Percentiles rank a stretch among this genome's conserved stretches.
Conservation (phyloP, 352 stramenopile species). For the Pythium brassicae region DNA sequence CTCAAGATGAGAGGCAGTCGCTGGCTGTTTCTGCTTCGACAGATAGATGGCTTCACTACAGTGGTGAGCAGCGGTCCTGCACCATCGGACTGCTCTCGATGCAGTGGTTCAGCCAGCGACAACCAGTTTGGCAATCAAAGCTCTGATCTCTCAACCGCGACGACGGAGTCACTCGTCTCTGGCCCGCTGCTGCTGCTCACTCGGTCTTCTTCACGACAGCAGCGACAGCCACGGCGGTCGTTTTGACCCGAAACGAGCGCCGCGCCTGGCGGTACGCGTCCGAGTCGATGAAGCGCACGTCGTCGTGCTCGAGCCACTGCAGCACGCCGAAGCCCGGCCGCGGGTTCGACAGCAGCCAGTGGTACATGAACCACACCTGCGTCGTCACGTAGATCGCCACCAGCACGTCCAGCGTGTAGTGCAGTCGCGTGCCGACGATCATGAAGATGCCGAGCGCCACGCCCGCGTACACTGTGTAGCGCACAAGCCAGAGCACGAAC, state of each 20-base stretch:
- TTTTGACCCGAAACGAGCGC: slow-evolving; percentile 33
- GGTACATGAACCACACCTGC: slow-evolving; percentile 83
- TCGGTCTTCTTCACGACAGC: slow-evolving; percentile 1
- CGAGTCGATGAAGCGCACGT: slow-evolving; percentile 72
- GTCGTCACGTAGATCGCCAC: slow-evolving; percentile 85
- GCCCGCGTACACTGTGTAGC: slow-evolving; percentile 72
- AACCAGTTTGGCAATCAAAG: too few relatives aligned
- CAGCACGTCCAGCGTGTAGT: slow-evolving; percentile 86
- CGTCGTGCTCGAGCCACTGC: slow-evolving; percentile 75
- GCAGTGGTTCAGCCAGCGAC: too few relatives aligned
- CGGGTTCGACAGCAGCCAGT: slow-evolving; percentile 41
- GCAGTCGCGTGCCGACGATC: slow-evolving; percentile 80
- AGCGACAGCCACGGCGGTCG: not conserved
- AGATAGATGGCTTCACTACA: too few relatives aligned
- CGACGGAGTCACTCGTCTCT: too few relatives aligned
- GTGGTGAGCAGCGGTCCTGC: too few relatives aligned
- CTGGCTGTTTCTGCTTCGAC: too few relatives aligned
- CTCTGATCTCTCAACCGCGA: too few relatives aligned
- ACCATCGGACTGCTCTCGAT: too few relatives aligned
- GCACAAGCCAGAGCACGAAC: slow-evolving; percentile 75
- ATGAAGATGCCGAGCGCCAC: slow-evolving; percentile 68
- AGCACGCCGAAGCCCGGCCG: slow-evolving; percentile 53
- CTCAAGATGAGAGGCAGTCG: too few relatives aligned
- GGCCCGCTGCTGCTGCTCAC: not conserved
- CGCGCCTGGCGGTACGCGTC: slow-evolving; percentile 70